Evolutionary conservation across 768 basidiomycete species (phyloP).

Genomic region (Rickenella mellea): DNA sequence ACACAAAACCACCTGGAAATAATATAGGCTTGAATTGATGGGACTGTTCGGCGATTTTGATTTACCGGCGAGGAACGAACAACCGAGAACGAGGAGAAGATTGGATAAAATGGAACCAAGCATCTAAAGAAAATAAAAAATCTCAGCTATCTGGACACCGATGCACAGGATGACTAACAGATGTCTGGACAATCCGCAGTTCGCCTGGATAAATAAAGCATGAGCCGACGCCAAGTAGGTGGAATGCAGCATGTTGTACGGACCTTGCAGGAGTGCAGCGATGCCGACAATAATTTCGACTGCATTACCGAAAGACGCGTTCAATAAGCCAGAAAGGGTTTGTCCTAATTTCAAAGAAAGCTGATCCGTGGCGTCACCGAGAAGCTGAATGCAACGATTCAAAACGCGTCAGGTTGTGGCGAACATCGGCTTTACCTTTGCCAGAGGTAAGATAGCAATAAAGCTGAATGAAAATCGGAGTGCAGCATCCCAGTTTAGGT

Average conservation of each 20-base stretch:
- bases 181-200: constrained; percentile 86
- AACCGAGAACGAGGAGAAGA: constrained; percentile 81
- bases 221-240: neutral
- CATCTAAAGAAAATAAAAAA: constrained; percentile 36
- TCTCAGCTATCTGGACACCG: neutral
- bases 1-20: constrained; percentile 57
- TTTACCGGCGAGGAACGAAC: constrained; percentile 78
- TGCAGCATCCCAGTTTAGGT: constrained; percentile 64
- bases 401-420: neutral
- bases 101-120: constrained; percentile 89
- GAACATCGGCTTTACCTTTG: constrained; percentile 55
- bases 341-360: constrained; percentile 71
- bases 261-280: constrained; percentile 73
- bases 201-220: constrained; percentile 37
- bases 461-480: constrained; percentile 71
- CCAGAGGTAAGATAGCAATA: constrained; percentile 78
- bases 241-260: constrained; percentile 6
- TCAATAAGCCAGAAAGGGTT: constrained; percentile 78
- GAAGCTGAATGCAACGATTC: constrained; percentile 33
- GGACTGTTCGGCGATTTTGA: constrained; percentile 5
- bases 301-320: constrained; percentile 77
- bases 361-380: constrained; percentile 78
- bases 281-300: constrained; percentile 88
- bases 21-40: neutral
- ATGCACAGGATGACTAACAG: constrained; percentile 49